Conservation (phyloP, 192 early-diverging fungal genomes). For the Backusella macrospora region DNA sequence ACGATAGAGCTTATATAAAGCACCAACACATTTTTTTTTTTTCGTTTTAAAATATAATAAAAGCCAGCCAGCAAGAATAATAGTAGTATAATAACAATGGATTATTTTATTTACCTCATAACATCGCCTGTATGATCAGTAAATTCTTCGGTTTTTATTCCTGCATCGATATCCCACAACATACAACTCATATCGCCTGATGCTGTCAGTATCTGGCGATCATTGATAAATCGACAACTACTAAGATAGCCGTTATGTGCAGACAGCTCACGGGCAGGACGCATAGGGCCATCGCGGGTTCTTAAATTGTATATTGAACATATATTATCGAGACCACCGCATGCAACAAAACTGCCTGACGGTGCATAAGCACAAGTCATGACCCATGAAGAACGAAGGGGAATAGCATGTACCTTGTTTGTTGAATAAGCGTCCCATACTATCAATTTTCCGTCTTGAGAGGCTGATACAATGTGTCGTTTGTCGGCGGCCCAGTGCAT, state of each 20-base stretch:
- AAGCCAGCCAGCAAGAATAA: not conserved
- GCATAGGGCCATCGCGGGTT: slow-evolving; percentile 91
- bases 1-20: not conserved
- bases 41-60: not conserved
- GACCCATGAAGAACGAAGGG: slow-evolving; percentile 98
- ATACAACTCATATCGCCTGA: slow-evolving; percentile 99
- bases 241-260: slow-evolving; percentile 97
- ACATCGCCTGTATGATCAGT: slow-evolving; percentile 99
- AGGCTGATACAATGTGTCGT: slow-evolving; percentile 95
- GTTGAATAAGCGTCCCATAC: slow-evolving; percentile 98
- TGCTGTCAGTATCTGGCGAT: slow-evolving; percentile 93
- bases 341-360: slow-evolving; percentile 97
- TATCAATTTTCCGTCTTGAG: slow-evolving; percentile 99
- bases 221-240: slow-evolving; percentile 96
- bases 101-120: slow-evolving; percentile 67
- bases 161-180: slow-evolving; percentile 99
- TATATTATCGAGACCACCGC: slow-evolving; percentile 99
- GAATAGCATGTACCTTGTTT: slow-evolving; percentile 99
- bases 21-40: not conserved
- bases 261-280: slow-evolving; percentile 93
- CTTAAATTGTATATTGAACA: slow-evolving; percentile 99
- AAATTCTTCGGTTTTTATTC: slow-evolving; percentile 96
- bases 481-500: slow-evolving; percentile 99
- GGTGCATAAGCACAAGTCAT: slow-evolving; percentile 99
- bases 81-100: not conserved